Base-by-base conservation (phyloP, 148 eudicot genomes). In the Suaeda aralocaspica region DNA sequence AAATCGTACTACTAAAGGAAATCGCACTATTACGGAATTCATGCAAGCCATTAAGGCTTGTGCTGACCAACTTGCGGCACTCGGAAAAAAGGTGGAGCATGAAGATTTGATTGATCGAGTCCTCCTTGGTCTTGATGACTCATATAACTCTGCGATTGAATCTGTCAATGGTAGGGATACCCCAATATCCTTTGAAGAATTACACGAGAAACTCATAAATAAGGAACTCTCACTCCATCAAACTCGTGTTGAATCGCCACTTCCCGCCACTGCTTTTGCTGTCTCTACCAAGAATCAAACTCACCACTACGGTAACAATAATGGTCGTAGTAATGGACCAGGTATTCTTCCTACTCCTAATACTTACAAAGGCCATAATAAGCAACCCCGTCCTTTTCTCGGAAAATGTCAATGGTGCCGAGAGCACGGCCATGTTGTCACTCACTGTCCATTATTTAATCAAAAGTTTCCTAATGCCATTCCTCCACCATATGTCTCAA, bases 151-250 rank as follows among this genome's bases (percentile, higher is more conserved):
- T 3, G 42, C 9, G 5, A 39, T 39, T 9, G 42, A 39, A 39
- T 39, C 42, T 39, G 9, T 72, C 36, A 33, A 68, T 13, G 73
- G 60, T 0, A 9, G 78, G 2, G 68, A 74, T 1, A 18, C 72
- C 4, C 31, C 60, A 1, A 68, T 67, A 11, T 67, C 78, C 2
- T 59, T 74, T 48, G 50, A 49, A 3, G 78, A 68, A 13, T 14
- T 74, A 3, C 78, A 59, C 16, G 68, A 74, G 15, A 74, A 68
- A n/a, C 59, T 67, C 18, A 59, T 74, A 13, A 60, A 31, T 12
- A 31, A 42, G 0, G 78, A 74, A 19, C 25, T 59, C 3, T 15
- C 34, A 0, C 25, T 59, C 24, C 48, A 31, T 3, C 55, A 50
- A 50, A 50, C 18, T 50, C 55, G 55, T 8, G 1, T 30, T 22